These are phyloP conservation scores for Aspergillus terreus DNA, from an alignment of 2,329 filamentous ascomycete species.

Conservation along the genomic window DNA sequence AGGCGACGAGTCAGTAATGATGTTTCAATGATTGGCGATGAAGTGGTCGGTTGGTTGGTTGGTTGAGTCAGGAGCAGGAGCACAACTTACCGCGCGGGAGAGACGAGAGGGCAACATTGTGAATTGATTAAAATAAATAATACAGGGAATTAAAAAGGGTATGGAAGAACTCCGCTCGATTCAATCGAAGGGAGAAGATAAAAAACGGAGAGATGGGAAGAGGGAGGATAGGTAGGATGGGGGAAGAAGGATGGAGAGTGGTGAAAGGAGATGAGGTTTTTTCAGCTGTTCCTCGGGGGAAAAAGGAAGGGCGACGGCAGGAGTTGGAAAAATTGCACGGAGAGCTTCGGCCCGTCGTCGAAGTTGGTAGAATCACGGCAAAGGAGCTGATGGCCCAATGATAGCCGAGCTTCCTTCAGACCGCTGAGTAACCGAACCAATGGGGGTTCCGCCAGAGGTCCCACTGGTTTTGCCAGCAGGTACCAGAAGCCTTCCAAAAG, in stretches of 20 bases:
- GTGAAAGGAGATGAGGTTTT: slow-evolving; percentile 21
- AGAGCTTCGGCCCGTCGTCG: slow-evolving; percentile 35
- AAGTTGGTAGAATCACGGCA: slow-evolving; percentile 35
- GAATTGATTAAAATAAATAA: slow-evolving; percentile 34
- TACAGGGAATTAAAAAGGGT: slow-evolving; percentile 30
- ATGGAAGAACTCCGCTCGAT: slow-evolving; percentile 26
- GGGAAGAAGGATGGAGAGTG: slow-evolving; percentile 7
- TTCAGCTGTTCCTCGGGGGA: slow-evolving; percentile 14
- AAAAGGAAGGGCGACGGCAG: slow-evolving; percentile 25
- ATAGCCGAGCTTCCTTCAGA: slow-evolving; percentile 13
- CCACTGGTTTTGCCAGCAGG: not conserved
- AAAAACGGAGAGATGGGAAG: slow-evolving; percentile 17
- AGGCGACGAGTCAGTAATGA: slow-evolving; percentile 14
- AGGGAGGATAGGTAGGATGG: not conserved
- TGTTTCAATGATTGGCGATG: slow-evolving; percentile 1
- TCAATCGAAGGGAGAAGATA: slow-evolving; percentile 28
- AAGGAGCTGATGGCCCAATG: slow-evolving; percentile 13
- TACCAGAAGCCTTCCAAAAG: not conserved
- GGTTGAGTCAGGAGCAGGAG: not conserved
- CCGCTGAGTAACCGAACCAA: slow-evolving; percentile 16
- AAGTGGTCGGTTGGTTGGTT: not conserved
- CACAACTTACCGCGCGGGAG: slow-evolving; percentile 66
- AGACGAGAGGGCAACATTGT: slow-evolving; percentile 71
- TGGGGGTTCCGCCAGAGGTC: not conserved
- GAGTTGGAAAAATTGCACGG: slow-evolving; percentile 30